These are phyloP conservation scores for Chaetomiaceae sp. DNA, from an alignment of 2,329 filamentous ascomycete genomes.

Conservation along the genomic window DNA sequence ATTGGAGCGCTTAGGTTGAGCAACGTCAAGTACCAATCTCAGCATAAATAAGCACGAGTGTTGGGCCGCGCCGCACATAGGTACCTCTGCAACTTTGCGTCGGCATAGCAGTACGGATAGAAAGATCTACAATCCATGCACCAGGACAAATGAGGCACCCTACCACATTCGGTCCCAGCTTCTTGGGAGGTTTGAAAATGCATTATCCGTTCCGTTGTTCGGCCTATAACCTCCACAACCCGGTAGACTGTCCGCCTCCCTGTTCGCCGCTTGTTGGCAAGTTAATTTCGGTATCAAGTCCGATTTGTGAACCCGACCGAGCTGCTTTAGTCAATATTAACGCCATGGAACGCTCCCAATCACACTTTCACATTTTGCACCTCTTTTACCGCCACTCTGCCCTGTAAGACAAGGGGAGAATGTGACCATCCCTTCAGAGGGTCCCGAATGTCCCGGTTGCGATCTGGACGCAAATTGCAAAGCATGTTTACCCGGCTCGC, in stretches of 20 bases:
- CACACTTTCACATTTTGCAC: not conserved
- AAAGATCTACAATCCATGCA: not conserved
- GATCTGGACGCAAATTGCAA: not conserved
- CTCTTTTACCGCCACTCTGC: not conserved
- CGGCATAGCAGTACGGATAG: too few relatives aligned
- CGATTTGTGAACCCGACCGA: not conserved
- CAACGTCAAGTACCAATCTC: too few relatives aligned
- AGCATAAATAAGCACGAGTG: too few relatives aligned
- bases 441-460: not conserved
- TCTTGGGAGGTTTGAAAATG: not conserved
- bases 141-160: not conserved
- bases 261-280: not conserved
- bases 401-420: not conserved
- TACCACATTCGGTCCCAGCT: not conserved
- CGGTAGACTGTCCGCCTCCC: not conserved
- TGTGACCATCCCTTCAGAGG: not conserved
- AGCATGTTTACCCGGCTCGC: not conserved
- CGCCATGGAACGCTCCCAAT: not conserved
- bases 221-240: not conserved
- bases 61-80: too few relatives aligned
- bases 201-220: not conserved
- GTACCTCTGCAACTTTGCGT: too few relatives aligned
- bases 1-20: not conserved
- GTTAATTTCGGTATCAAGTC: not conserved
- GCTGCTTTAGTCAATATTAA: not conserved